A percentile compares a stretch with the other conserved stretches of the same genome.
Conservation (phyloP, 495 filamentous ascomycete species). For the Hyaloscypha bicolor region DNA sequence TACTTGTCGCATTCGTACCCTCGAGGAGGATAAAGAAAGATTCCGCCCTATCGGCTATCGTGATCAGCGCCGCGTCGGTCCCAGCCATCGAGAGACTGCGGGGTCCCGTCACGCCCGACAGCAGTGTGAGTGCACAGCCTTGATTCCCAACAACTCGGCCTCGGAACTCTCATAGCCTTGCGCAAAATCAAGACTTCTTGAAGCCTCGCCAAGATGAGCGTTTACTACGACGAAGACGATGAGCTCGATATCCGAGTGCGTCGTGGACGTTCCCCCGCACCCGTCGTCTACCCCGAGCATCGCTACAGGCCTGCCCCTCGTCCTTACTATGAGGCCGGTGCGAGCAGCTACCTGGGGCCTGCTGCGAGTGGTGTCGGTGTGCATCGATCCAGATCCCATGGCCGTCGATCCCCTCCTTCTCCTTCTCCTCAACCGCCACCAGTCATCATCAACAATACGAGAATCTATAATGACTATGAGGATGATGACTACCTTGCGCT, state of each 20-base stretch:
- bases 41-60: conserved; percentile 21
- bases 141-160: background rate
- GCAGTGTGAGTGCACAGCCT: conserved; percentile 11
- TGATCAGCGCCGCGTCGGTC: conserved; percentile 16
- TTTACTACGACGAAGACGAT: conserved; percentile 40
- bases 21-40: background rate
- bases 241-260: conserved; percentile 49
- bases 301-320: conserved; percentile 16
- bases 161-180: background rate
- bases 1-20: background rate
- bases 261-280: conserved; percentile 40
- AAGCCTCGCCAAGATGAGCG: conserved; percentile 24
- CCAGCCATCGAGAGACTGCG: conserved; percentile 1
- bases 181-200: conserved; percentile 4
- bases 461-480: conserved; percentile 41
- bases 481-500: conserved; percentile 30
- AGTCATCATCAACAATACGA: conserved; percentile 52
- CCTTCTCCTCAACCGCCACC: conserved; percentile 35
- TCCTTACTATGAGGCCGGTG: conserved; percentile 12
- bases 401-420: conserved; percentile 23
- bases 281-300: conserved; percentile 30
- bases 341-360: conserved; percentile 20
- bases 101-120: conserved; percentile 10
- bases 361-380: conserved; percentile 12
- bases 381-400: conserved; percentile 20